Percentiles rank a stretch among this genome's conserved stretches.
Evolutionary conservation across 1,284 basidiomycete species (phyloP).

Genomic region (Coniophora puteana): DNA sequence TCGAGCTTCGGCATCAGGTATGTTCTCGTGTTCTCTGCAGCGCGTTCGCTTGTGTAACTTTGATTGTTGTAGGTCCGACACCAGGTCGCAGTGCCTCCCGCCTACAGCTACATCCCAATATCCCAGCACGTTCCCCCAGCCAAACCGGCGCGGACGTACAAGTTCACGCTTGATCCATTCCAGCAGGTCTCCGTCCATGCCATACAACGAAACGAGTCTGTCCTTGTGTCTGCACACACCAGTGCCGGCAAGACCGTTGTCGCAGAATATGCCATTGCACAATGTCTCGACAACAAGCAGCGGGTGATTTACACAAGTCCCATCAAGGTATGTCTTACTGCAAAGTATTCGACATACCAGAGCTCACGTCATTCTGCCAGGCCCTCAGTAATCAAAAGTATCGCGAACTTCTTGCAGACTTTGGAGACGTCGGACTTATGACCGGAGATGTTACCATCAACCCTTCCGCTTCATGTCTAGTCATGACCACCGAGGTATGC

Average conservation of each 20-base stretch:
- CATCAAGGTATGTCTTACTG: constrained; percentile 74
- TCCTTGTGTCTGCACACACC: constrained; percentile 98
- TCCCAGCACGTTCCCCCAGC: constrained; percentile 88
- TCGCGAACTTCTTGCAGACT: constrained; percentile 95
- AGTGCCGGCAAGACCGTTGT: constrained; percentile 99
- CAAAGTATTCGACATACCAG: too few species aligned
- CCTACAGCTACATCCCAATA: constrained; percentile 90
- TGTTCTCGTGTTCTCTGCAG: constrained; percentile 13
- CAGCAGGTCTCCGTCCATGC: constrained; percentile 93
- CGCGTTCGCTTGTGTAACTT: constrained; percentile 7
- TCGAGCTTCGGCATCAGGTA: constrained; percentile 80
- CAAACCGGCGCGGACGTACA: constrained; percentile 91
- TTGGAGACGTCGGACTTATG: constrained; percentile 98
- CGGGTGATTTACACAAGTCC: constrained; percentile 99
- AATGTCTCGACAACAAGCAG: constrained; percentile 89
- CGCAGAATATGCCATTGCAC: constrained; percentile 98
- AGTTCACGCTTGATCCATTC: constrained; percentile 97
- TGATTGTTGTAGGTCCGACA: constrained; percentile 66
- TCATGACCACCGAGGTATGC: constrained; percentile 97
- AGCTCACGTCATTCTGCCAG: constrained; percentile 45
- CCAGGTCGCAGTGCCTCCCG: constrained; percentile 93
- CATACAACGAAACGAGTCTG: constrained; percentile 96
- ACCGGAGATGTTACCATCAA: constrained; percentile 99
- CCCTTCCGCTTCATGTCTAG: constrained; percentile 92
- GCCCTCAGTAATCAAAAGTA: constrained; percentile 99